Base-by-base conservation (phyloP, 345 rosid species). In the Boechera divaricarpa region DNA sequence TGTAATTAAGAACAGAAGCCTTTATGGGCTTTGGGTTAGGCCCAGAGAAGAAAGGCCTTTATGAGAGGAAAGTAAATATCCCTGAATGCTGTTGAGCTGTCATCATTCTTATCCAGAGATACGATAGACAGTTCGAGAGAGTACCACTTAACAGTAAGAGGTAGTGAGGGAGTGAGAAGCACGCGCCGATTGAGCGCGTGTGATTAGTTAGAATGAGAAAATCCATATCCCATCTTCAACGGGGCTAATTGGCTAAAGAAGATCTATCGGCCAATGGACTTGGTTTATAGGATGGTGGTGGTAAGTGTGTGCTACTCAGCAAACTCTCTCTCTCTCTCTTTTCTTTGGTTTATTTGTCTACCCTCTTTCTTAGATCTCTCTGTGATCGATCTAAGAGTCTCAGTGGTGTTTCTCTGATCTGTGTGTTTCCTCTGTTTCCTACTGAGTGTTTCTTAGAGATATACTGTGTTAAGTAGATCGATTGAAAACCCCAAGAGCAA, bases 201-300 rank as follows among this genome's bases (percentile, higher is more conserved):
- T 49, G 67, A 18, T 49, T 26, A 62, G 51, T 5, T 38, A 62
- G 32, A 7, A 67, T 26, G 58, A 48, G 12, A 48, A 75, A 75
- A 75, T 67, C 67, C 36, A 54, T 16, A 75, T 48, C 65, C 36
- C 65, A 65, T 74, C 65, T 44, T 16, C 62, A 74, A 56, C 66
- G 67, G 72, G 58, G 78, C 57, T 21, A 21, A 21, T 21, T 21
- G 24, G 24, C 24, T 55, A 56, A 55, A 53, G 61, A 65, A 74
- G 72, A 65, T 26, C 66, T 66, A 67, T 75, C 12, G 63, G 55
- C 74, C 79, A 76, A 60, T 74, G 67, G 78, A 51, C 12, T 66
- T 48, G 36, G 51, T 51, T 64, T 68, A 58, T 68, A 60, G 42
- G 63, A 59, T 28, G 54, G 32, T 75, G 67, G 12, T 47, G 58